These are phyloP conservation scores for Daedaleopsis nitida DNA, from an alignment of 768 basidiomycete species.

Conservation along the genomic window DNA sequence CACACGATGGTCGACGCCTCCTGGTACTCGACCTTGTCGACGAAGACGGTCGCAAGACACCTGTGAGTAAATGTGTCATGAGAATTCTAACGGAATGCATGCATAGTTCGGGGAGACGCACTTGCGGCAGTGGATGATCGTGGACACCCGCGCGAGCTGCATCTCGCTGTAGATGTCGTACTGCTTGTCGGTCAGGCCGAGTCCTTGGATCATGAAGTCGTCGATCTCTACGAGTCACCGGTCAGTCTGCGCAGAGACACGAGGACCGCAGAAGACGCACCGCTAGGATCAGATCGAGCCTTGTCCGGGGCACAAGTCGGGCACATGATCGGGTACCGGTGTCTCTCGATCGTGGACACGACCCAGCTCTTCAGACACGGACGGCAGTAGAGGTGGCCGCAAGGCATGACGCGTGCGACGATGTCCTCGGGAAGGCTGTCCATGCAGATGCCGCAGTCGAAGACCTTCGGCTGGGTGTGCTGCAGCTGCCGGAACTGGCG, in stretches of 20 bases:
- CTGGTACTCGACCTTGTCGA: conserved; percentile 52
- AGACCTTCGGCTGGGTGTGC: conserved; percentile 34
- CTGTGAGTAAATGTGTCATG: conserved; percentile 33
- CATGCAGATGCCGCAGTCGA: conserved; percentile 59
- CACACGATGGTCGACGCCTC: conserved; percentile 46
- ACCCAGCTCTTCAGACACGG: conserved; percentile 49
- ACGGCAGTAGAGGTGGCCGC: conserved; percentile 57
- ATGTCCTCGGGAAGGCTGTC: conserved; percentile 48
- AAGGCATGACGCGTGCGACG: conserved; percentile 44
- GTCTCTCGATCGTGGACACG: conserved; percentile 48
- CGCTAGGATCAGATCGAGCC: conserved; percentile 28
- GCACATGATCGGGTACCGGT: conserved; percentile 61
- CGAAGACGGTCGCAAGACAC: conserved; percentile 48
- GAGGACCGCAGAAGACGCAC: conserved; percentile 27
- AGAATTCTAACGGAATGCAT: background rate
- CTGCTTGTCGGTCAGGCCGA: conserved; percentile 48
- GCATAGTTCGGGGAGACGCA: conserved; percentile 27
- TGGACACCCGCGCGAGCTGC: conserved; percentile 45
- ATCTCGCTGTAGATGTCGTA: conserved; percentile 47
- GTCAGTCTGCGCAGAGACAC: background rate
- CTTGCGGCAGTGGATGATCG: conserved; percentile 53
- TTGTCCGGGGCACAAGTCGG: conserved; percentile 50
- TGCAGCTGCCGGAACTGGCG: conserved; percentile 36
- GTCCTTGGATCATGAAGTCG: conserved; percentile 40
- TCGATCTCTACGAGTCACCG: conserved; percentile 37